phyloP scores from a whole-genome alignment of 2,329 filamentous ascomycete species.

The Diaporthe sp. region DNA sequence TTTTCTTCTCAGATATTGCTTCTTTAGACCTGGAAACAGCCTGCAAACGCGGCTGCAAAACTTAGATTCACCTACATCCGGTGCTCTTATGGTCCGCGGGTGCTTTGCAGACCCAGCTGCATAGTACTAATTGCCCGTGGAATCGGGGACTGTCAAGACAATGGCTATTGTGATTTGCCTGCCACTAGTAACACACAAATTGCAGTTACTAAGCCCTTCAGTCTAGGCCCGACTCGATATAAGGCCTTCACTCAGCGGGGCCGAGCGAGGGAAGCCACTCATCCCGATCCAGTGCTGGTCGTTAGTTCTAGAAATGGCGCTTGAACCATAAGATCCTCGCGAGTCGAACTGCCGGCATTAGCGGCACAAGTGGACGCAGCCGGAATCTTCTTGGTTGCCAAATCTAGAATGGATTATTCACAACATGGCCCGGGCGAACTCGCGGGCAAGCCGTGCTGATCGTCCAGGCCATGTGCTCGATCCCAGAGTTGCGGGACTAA shows the following conservation, averaged over 20 bases:
- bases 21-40: not conserved
- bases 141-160: not conserved
- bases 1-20: no score
- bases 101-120: not conserved
- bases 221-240: not conserved
- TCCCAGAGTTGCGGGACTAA: not conserved
- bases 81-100: not conserved
- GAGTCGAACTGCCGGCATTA: conserved; percentile 3
- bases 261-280: not conserved
- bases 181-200: not conserved
- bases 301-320: not conserved
- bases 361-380: not conserved
- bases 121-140: no score
- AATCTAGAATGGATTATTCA: not conserved
- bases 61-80: not conserved
- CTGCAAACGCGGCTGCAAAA: no score
- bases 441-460: conserved; percentile 1
- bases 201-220: not conserved
- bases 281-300: not conserved
- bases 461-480: not conserved
- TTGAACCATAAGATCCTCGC: not conserved
- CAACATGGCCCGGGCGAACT: not conserved
- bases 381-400: not conserved
- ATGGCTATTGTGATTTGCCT: not conserved
- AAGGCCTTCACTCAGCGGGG: not conserved